Evolutionary conservation across 75 land plant species (phyloP).

Genomic region (Picea glauca): DNA sequence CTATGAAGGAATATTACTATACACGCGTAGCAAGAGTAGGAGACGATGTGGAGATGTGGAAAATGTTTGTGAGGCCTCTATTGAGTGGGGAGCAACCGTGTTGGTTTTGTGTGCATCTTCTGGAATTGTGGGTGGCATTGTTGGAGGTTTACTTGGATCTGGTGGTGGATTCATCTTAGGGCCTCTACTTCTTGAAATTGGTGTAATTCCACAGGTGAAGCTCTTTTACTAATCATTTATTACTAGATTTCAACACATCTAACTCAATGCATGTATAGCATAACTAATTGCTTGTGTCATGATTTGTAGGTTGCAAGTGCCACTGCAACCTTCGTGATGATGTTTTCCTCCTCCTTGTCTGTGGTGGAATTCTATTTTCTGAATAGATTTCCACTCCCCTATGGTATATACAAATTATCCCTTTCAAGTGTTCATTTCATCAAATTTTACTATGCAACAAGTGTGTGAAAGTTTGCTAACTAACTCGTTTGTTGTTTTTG

Average conservation of each 20-base stretch:
- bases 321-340: constrained; percentile 88
- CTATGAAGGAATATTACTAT: constrained; percentile 43
- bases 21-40: constrained; percentile 45
- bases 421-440: not conserved
- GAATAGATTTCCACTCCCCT: constrained; percentile 79
- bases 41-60: constrained; percentile 36
- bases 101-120: constrained; percentile 56
- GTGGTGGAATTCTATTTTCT: constrained; percentile 84
- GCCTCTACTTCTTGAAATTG: constrained; percentile 83
- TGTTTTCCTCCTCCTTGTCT: constrained; percentile 85
- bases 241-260: not conserved
- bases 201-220: constrained; percentile 78
- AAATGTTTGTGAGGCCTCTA: constrained; percentile 50
- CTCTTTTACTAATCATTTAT: not conserved
- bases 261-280: not conserved
- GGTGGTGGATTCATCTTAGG: constrained; percentile 92
- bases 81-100: constrained; percentile 42
- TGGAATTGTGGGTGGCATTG: constrained; percentile 79
- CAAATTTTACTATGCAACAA: not conserved
- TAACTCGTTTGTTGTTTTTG: constrained; percentile 6
- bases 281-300: not conserved
- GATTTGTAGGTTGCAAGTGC: constrained; percentile 66
- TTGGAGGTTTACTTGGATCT: constrained; percentile 84
- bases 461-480: not conserved
- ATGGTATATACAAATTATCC: constrained; percentile 31